Evolutionary conservation across 2,329 filamentous ascomycete species (phyloP).

Genomic region (Corynespora cassiicola): DNA sequence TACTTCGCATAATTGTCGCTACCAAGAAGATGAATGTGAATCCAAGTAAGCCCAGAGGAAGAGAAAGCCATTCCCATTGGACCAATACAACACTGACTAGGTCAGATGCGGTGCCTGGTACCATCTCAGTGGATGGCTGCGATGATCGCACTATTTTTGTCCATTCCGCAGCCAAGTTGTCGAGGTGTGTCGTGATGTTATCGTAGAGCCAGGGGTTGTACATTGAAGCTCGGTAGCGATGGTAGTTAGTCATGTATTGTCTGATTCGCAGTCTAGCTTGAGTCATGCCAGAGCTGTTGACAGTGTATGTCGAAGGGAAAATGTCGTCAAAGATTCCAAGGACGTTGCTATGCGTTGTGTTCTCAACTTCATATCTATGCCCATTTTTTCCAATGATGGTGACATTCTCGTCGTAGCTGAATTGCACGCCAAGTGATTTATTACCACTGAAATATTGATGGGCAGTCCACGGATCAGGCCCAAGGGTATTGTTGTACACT

Average conservation of each 20-base stretch:
- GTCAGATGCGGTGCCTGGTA: slow-evolving; percentile 12
- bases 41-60: slow-evolving; percentile 22
- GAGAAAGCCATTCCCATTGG: slow-evolving; percentile 28
- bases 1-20: slow-evolving; percentile 24
- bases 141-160: slow-evolving; percentile 7
- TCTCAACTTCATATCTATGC: slow-evolving; percentile 3
- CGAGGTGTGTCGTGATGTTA: slow-evolving; percentile 5
- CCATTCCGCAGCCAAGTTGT: slow-evolving; percentile 1
- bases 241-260: neutral
- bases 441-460: neutral
- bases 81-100: slow-evolving; percentile 27
- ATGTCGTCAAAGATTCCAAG: slow-evolving; percentile 12
- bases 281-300: neutral
- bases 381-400: slow-evolving; percentile 3
- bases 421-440: neutral
- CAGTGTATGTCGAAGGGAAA: slow-evolving; percentile 8
- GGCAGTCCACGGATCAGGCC: slow-evolving; percentile 6
- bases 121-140: slow-evolving; percentile 7
- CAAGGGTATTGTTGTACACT: slow-evolving; percentile 10
- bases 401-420: slow-evolving; percentile 10
- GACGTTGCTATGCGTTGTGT: neutral
- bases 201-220: slow-evolving; percentile 7
- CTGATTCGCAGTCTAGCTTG: slow-evolving; percentile 5
- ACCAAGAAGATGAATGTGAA: slow-evolving; percentile 25
- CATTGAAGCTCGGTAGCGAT: neutral